These are phyloP conservation scores for Mycena floridula DNA, from an alignment of 768 basidiomycete species.

Conservation along the genomic window DNA sequence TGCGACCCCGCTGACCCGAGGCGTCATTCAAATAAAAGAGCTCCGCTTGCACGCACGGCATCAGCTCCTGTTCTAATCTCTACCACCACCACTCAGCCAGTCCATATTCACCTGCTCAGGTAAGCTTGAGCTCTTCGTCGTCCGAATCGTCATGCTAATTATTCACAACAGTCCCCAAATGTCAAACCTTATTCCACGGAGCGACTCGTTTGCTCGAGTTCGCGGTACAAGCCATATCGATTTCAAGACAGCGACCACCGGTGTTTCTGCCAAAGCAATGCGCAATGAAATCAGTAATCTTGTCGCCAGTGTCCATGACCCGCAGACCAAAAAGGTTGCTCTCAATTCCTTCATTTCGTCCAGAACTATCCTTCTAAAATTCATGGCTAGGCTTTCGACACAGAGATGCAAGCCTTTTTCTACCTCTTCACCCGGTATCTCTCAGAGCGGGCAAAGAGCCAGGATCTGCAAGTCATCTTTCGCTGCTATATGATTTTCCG, in stretches of 20 bases:
- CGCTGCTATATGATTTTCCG: constrained; percentile 1
- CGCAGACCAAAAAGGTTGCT: constrained; percentile 72
- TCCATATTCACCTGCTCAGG: constrained; percentile 45
- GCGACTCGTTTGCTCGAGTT: constrained; percentile 65
- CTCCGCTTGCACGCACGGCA: constrained; percentile 35
- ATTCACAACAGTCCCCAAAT: constrained; percentile 29
- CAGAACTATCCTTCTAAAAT: constrained; percentile 14
- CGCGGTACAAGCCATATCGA: constrained; percentile 82
- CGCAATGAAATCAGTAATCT: constrained; percentile 95
- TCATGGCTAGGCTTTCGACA: constrained; percentile 70
- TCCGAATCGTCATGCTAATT: constrained; percentile 11
- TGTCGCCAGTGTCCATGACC: constrained; percentile 80
- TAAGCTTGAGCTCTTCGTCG: constrained; percentile 9
- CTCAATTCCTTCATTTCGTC: constrained; percentile 4
- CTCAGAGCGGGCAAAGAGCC: constrained; percentile 77
- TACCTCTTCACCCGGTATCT: constrained; percentile 94
- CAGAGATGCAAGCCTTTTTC: constrained; percentile 96
- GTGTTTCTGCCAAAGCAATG: constrained; percentile 93
- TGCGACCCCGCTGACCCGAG: constrained; percentile 32
- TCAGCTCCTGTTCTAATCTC: constrained; percentile 60
- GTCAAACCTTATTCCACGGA: constrained; percentile 54
- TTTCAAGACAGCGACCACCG: constrained; percentile 97
- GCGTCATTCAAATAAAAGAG: constrained; percentile 58
- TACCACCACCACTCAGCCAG: constrained; percentile 55
- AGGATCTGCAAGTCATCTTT: constrained; percentile 64